Conservation (phyloP, 2,329 filamentous ascomycete species). For the Chalaropsis ovoidea region DNA sequence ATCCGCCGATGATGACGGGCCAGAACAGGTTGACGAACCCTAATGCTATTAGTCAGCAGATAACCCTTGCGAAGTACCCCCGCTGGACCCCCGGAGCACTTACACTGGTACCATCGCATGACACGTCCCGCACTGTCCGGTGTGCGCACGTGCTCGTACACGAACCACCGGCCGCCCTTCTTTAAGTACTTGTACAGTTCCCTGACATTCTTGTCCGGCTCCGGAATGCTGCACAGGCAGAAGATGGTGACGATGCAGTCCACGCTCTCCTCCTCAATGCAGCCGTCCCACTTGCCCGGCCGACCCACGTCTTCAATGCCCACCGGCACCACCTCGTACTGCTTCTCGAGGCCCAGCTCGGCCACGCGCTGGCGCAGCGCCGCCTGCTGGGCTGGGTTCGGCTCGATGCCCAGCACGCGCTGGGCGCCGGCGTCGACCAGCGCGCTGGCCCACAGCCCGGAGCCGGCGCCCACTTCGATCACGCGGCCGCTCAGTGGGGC, state of each 20-base stretch:
- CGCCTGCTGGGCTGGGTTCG: constrained; percentile 45
- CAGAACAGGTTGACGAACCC: constrained; percentile 44
- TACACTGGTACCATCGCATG: constrained; percentile 43
- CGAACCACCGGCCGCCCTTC: constrained; percentile 52
- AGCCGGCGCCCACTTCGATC: constrained; percentile 53
- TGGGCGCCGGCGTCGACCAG: constrained; percentile 33
- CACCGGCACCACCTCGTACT: constrained; percentile 53
- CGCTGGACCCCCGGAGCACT: constrained; percentile 30
- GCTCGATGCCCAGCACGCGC: constrained; percentile 54
- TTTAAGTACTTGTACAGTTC: constrained; percentile 49
- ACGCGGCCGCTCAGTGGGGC: constrained; percentile 42
- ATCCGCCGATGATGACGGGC: constrained; percentile 44
- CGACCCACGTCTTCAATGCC: constrained; percentile 50
- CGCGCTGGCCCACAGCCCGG: constrained; percentile 50
- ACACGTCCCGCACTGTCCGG: constrained; percentile 33
- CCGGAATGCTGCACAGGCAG: constrained; percentile 54
- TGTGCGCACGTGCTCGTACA: constrained; percentile 50
- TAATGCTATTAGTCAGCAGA: constrained; percentile 28
- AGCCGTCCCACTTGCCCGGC: constrained; percentile 36
- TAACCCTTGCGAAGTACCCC: not conserved
- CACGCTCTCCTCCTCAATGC: constrained; percentile 42
- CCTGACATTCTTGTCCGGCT: constrained; percentile 45
- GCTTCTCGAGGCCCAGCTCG: constrained; percentile 43
- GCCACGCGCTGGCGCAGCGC: constrained; percentile 39
- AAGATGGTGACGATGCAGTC: constrained; percentile 52